Base-by-base conservation (phyloP, 352 stramenopile species). In the Phytophthora meadii region DNA sequence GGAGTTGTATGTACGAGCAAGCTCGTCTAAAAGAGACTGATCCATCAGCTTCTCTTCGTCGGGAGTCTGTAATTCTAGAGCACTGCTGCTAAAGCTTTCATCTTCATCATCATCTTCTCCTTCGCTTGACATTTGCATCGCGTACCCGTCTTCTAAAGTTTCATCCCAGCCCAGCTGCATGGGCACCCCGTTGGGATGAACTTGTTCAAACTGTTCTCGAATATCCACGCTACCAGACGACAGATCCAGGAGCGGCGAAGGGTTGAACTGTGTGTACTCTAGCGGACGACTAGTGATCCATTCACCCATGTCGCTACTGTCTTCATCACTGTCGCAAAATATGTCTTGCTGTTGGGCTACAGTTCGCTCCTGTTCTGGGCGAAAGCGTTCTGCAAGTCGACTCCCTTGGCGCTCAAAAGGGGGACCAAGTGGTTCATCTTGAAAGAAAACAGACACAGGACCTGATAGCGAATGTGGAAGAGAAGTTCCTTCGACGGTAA, bases 161-260 rank as follows among this genome's bases (percentile, higher is more conserved):
- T 50, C 55, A 24, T 61, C 45, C 58, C 67, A 73, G 34, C 44
- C 54, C 58, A 61, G 34, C 19, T 68, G 50, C 48, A 65, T 56
- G 15, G 50, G n/a, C 7, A 68, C 54, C 8, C 41, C 46, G 24
- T 61, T 52, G 6, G 58, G 40, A 12, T 69, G 49, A 15, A 48
- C 56, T 47, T 55, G 47, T 0, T 65, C 60, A 22, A 60, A 39
- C 6, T 77, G 69, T 9, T 73, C 73, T 55, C 57, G 60, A 12
- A 66, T 70, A 30, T 76, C 72, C 39, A 76, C 47, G n/a, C 61
- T 79, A 11, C 30, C 61, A 19, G 69, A 56, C 0, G 69, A 79
- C 50, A 68, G 41, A 58, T 74, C 42, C 19, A 65, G 47, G 9
- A 68, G 25, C 15, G 48, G 40, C 4, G 62, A 70, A 12, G 52